Evolutionary conservation across 768 basidiomycete genomes (phyloP).

Genomic region (Leccinellum luteum): DNA sequence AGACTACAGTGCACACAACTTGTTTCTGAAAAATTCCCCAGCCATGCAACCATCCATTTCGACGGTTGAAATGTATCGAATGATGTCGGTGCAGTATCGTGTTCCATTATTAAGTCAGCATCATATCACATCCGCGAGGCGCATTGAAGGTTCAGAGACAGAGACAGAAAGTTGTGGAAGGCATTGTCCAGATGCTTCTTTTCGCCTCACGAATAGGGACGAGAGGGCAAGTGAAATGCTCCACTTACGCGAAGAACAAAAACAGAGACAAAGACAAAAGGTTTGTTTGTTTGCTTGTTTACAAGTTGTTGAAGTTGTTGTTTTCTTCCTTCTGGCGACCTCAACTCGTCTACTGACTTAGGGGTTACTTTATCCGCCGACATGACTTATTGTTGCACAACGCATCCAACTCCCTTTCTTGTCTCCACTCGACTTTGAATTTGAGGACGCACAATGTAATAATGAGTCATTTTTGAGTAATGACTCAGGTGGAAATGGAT

Average conservation of each 20-base stretch:
- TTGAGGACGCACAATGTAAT: slow-evolving; percentile 3
- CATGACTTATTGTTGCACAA: neutral
- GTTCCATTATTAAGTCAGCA: neutral
- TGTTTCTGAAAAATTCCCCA: neutral
- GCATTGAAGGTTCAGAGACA: neutral
- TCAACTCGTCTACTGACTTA: neutral
- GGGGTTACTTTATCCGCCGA: neutral
- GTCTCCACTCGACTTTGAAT: slow-evolving; percentile 9
- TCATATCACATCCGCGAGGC: neutral
- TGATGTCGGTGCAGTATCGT: neutral
- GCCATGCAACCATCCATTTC: neutral
- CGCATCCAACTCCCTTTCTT: neutral
- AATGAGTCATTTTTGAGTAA: neutral
- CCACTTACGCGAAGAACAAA: slow-evolving; percentile 3
- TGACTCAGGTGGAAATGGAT: neutral
- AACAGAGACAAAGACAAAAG: neutral
- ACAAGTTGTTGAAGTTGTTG: too few species aligned
- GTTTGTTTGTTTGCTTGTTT: neutral
- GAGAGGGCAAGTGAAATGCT: neutral
- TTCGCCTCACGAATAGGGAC: slow-evolving; percentile 10
- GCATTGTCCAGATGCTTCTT: neutral
- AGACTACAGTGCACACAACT: neutral
- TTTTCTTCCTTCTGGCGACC: too few species aligned
- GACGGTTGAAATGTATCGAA: neutral
- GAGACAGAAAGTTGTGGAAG: neutral